A percentile compares a stretch with the other conserved stretches of the same genome.
These are phyloP conservation scores for Spongospora subterranea DNA, from an alignment of 208 protist species.

Conservation along the genomic window DNA sequence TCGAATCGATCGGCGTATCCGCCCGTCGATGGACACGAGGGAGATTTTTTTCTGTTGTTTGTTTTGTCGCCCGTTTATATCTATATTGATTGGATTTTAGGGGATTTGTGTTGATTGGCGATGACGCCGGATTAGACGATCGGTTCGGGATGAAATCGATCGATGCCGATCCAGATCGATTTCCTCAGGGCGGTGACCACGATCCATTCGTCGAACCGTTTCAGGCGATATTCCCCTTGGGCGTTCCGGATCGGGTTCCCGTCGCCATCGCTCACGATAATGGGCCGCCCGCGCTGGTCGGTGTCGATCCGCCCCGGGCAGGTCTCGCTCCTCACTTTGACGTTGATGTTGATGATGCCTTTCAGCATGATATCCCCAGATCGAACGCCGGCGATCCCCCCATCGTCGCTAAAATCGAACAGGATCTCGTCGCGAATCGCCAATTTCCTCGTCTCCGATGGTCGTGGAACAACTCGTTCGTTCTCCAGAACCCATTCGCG, in stretches of 20 bases:
- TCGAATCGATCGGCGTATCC: too few species aligned
- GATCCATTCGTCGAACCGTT: slow-evolving; percentile 45
- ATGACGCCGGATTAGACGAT: too few species aligned
- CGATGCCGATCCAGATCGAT: slow-evolving; percentile 15
- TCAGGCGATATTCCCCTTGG: background rate
- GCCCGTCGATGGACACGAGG: too few species aligned
- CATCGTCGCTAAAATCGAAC: background rate
- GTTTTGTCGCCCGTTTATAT: too few species aligned
- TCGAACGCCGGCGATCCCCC: background rate
- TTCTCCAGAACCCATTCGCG: background rate
- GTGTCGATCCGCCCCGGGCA: slow-evolving; percentile 33
- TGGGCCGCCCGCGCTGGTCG: background rate
- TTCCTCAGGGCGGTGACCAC: background rate
- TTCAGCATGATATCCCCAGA: background rate
- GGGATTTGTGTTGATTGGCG: too few species aligned
- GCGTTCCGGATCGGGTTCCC: background rate
- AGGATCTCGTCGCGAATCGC: background rate
- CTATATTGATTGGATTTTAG: too few species aligned
- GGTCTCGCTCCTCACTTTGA: background rate
- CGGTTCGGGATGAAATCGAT: background rate
- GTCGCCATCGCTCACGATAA: background rate
- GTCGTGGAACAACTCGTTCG: background rate
- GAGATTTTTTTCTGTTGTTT: too few species aligned
- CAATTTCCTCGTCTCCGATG: background rate
- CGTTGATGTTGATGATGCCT: background rate